Evolutionary conservation across 2,329 filamentous ascomycete genomes (phyloP), one percentile per base, ranked within the genome.

Genomic region (Aspergillus intermedius): DNA sequence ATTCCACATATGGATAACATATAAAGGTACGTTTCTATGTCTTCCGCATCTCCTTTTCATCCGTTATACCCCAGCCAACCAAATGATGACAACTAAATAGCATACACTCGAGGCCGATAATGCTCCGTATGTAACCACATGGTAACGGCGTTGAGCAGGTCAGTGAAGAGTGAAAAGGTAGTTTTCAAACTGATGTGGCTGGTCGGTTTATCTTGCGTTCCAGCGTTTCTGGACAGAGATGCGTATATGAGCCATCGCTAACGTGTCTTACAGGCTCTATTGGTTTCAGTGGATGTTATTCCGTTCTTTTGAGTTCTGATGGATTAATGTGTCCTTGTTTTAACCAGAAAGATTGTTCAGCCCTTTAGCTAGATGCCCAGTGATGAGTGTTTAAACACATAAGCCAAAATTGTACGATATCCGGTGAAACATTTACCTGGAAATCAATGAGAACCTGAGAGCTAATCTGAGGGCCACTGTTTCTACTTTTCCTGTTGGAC

Each of bases 331-430:
- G 25, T 30, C 25, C 10, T 4, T 30, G 10, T 0, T 4, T 4
- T 12, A 10, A 5, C 2, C 10, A 30, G 9, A 30, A 30, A 9
- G 25, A 10, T 22, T 25, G 2, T 2, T 17, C 17, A 3, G 8
- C 10, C 37, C 41, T n/a, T 32, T 39, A 44, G 10, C 43, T 48
- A 46, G 13, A 44, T 45, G 64, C 64, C 68, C 68, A 42, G 56
- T 72, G 69, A 72, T 64, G 69, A 72, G 58, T 52, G 39, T 51
- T 39, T 46, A 67, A 63, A 59, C 66, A 65, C 60, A 68, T 64
- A 72, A 72, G 70, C 70, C 70, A 73, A 72, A 73, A 61, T 69
- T 70, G 69, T 53, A 70, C 54, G 69, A 59, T 68, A 73, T 69
- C 70, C 69, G 63, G 62, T 47, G 42, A 39, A 39, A 22, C 13